Evolutionary conservation across 805 yeast genomes (phyloP), one percentile per base, ranked within the genome.

Genomic region (Ogataea henricii): DNA sequence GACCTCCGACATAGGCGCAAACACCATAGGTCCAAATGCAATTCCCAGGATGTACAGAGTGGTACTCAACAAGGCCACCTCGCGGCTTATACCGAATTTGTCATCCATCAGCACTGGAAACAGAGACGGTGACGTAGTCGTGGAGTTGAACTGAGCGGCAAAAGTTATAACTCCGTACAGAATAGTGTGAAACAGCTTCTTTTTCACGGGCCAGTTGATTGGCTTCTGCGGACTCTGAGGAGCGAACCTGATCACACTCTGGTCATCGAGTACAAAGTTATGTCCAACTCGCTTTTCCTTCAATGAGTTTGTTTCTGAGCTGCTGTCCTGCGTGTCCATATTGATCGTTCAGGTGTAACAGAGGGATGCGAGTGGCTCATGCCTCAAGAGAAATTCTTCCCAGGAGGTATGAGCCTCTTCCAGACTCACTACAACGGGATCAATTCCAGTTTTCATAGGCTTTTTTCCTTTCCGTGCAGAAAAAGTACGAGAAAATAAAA

Each of bases 11-110:
- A 79, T 53, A 1, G 86, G 86, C 1, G 85, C 88, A 76, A 82
- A 80, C 10, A 83, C 53, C 62, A 82, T 67, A 3, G 88, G 87
- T 0, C 90, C 91, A 13, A 80, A 65, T 1, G 87, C 87, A 57
- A 83, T 78, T 0, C 90, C 91, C 40, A 83, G 60, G 10, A 84
- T 79, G 54, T 78, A 85, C 13, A 84, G 64, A 0, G 89, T 72
- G 1, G 84, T 76, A 9, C 79, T 74, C 39, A 85, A 66, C 13
- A 78, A 66, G 3, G 83, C 75, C 0, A 73, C 77, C 16, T 74
- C 76, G 29, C 66, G 43, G 4, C 78, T 72, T 12, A 80, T 67
- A 21, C 73, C 74, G 65, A 65, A 80, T 9, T 53, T 44, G 6
- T 42, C 17, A 16, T 53, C 18, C 48, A 59, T 46, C 27, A 49